A percentile compares a stretch with the other conserved stretches of the same genome.
phyloP scores from a whole-genome alignment of 495 filamentous ascomycete genomes.

The Jackrogersella multiformis region DNA sequence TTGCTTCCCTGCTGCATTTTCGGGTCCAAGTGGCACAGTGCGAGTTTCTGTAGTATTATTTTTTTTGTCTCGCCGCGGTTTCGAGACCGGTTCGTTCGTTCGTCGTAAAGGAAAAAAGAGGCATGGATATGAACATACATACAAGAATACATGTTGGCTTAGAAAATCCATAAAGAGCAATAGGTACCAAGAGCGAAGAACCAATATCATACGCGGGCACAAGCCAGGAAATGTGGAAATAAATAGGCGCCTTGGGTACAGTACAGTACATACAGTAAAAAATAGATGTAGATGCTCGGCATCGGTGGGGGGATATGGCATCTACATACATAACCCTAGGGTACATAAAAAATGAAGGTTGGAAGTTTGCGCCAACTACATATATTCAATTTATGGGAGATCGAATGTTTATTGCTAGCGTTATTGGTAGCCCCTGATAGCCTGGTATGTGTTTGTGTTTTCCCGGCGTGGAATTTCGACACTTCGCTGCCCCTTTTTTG shows the following conservation, averaged over 20 bases:
- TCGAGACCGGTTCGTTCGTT: background rate
- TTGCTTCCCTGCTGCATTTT: conserved; percentile 18
- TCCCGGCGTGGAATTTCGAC: too few relatives aligned
- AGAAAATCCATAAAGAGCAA: conserved; percentile 18
- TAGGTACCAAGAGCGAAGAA: background rate
- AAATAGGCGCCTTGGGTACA: background rate
- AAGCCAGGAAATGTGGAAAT: background rate
- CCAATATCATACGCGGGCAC: background rate
- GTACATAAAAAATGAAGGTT: conserved; percentile 15
- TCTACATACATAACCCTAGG: conserved; percentile 5
- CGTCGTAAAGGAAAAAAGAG: background rate
- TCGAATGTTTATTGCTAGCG: too few relatives aligned
- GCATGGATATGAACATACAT: conserved; percentile 8
- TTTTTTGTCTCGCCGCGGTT: background rate
- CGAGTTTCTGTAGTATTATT: background rate
- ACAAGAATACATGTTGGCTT: conserved; percentile 2
- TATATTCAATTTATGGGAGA: too few relatives aligned
- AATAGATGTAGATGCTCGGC: conserved; percentile 10
- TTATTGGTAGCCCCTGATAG: too few relatives aligned
- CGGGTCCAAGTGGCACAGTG: conserved; percentile 20
- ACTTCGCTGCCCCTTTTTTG: too few relatives aligned
- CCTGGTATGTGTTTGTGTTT: too few relatives aligned
- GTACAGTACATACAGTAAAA: conserved; percentile 23
- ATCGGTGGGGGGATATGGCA: conserved; percentile 15
- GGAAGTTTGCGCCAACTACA: background rate